Evolutionary conservation across 768 basidiomycete species (phyloP).

Genomic region (Auricularia auricula-judae): DNA sequence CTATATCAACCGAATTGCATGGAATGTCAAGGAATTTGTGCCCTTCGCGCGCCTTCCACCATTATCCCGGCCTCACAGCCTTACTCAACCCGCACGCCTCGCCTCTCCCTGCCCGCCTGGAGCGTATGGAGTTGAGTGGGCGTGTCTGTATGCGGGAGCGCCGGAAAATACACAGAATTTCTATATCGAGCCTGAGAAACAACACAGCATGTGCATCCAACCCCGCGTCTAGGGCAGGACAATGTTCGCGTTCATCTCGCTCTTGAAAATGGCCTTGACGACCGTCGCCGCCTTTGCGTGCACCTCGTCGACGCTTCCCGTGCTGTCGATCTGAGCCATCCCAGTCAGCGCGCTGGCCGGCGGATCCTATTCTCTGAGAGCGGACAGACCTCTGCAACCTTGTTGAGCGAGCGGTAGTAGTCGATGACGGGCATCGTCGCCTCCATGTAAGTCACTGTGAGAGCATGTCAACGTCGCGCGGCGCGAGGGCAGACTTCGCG

Average conservation of each 20-base stretch:
- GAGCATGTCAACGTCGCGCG: neutral
- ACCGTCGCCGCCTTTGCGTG: slow-evolving; percentile 46
- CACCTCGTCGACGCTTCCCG: slow-evolving; percentile 59
- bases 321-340: slow-evolving; percentile 50
- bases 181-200: neutral
- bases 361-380: neutral
- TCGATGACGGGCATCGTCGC: slow-evolving; percentile 92
- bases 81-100: neutral
- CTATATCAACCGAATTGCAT: neutral
- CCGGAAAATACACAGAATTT: neutral
- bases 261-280: slow-evolving; percentile 37
- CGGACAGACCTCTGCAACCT: slow-evolving; percentile 65
- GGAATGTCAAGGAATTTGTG: neutral
- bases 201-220: neutral
- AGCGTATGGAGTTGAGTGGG: no score
- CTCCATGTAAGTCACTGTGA: slow-evolving; percentile 66
- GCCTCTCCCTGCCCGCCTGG: no score
- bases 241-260: slow-evolving; percentile 9
- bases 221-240: neutral
- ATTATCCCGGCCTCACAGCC: neutral
- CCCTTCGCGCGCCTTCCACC: neutral
- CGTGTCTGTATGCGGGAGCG: no score
- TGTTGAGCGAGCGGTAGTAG: slow-evolving; percentile 53
- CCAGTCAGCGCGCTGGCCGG: neutral
- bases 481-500: neutral